Conservation (phyloP, 176 grass and related monocot species). For the Dendrocalamus sinicus region DNA sequence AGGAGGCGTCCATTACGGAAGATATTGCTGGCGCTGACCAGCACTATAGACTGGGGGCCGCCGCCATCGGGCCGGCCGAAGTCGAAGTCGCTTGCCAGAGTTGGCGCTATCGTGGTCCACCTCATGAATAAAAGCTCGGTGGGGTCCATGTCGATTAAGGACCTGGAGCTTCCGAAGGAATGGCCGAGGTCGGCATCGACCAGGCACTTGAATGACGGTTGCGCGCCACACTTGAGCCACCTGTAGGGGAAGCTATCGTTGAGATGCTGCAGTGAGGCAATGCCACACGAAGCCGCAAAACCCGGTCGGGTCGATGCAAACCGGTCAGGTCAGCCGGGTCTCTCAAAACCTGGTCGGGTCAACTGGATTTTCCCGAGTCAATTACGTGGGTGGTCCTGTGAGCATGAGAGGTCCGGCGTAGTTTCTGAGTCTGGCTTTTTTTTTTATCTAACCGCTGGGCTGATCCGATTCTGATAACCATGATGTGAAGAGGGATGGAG, state of each 20-base stretch:
- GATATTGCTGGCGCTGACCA: constrained; percentile 54
- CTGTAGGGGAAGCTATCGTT: constrained; percentile 69
- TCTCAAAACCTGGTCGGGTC: too few species aligned
- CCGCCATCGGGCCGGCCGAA: constrained; percentile 33
- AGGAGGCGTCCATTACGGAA: constrained; percentile 59
- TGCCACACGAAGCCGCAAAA: too few species aligned
- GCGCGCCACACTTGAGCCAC: constrained; percentile 40
- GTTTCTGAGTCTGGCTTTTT: too few species aligned
- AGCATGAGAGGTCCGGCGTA: too few species aligned
- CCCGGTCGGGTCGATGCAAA: too few species aligned
- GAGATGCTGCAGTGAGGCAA: constrained; percentile 41
- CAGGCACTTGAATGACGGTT: background rate
- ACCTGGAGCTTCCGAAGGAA: constrained; percentile 52
- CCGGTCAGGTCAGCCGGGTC: too few species aligned
- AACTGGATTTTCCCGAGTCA: too few species aligned
- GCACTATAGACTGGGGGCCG: background rate
- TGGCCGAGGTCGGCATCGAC: constrained; percentile 18
- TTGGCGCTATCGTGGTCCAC: constrained; percentile 46
- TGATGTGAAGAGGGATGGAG: background rate
- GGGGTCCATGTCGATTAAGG: constrained; percentile 87
- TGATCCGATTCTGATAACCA: too few species aligned
- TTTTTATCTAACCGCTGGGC: rapidly evolving
- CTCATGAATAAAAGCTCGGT: constrained; percentile 73
- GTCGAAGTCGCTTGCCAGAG: constrained; percentile 42
- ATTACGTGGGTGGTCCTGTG: too few species aligned